phyloP scores from a whole-genome alignment of 768 basidiomycete genomes.

The Piloderma croceum region DNA sequence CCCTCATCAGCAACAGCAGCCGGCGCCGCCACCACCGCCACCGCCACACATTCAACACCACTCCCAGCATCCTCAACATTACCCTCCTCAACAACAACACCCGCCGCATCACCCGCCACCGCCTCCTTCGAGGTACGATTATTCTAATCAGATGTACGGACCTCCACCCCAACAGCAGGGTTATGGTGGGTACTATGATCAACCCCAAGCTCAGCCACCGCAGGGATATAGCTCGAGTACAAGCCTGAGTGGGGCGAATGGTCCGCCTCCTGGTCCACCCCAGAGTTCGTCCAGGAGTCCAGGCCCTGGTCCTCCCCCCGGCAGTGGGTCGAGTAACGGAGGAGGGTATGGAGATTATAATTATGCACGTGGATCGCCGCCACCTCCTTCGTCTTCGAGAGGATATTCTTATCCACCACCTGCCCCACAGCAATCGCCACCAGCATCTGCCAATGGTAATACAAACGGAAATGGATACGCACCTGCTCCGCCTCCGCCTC shows the following conservation, averaged over 20 bases:
- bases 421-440: slow-evolving; percentile 9
- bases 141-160: neutral
- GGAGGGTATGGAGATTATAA: too few species aligned
- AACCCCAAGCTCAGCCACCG: slow-evolving; percentile 16
- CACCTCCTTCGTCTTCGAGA: too few species aligned
- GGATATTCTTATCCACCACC: too few species aligned
- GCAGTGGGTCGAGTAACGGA: too few species aligned
- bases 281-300: too few species aligned
- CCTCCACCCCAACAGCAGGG: slow-evolving; percentile 6
- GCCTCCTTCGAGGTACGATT: slow-evolving; percentile 5
- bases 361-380: too few species aligned
- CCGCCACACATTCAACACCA: slow-evolving; percentile 12
- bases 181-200: slow-evolving; percentile 13
- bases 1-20: slow-evolving; percentile 15
- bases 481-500: slow-evolving; percentile 6
- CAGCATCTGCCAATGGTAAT: slow-evolving; percentile 6
- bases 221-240: too few species aligned
- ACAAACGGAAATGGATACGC: slow-evolving; percentile 3
- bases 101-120: slow-evolving; percentile 9
- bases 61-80: slow-evolving; percentile 12
- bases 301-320: too few species aligned
- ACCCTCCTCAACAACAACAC: slow-evolving; percentile 3
- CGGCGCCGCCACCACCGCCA: slow-evolving; percentile 14
- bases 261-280: too few species aligned
- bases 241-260: too few species aligned